These are phyloP conservation scores for Grammothele lineata DNA, from an alignment of 768 basidiomycete genomes.

Conservation along the genomic window DNA sequence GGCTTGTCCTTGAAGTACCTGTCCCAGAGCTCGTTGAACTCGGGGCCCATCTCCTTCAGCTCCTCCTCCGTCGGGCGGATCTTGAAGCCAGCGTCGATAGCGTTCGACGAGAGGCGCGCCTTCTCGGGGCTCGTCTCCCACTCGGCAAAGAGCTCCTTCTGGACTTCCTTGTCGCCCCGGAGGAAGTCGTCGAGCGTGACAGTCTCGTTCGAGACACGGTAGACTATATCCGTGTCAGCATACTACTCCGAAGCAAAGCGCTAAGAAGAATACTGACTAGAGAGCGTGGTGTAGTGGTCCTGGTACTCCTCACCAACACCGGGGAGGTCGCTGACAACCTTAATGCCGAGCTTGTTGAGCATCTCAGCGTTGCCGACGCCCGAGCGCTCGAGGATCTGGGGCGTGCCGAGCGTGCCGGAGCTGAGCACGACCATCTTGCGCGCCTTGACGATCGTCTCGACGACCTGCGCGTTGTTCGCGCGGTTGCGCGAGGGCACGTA, in stretches of 20 bases:
- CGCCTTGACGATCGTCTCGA: constrained; percentile 62
- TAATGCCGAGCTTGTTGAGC: constrained; percentile 53
- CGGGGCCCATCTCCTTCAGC: constrained; percentile 74
- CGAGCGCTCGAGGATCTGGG: constrained; percentile 69
- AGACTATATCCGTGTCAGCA: constrained; percentile 38
- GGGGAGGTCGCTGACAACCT: constrained; percentile 64
- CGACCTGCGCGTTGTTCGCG: constrained; percentile 42
- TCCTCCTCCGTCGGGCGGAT: constrained; percentile 68
- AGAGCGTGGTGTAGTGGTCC: constrained; percentile 70
- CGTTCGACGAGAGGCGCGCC: constrained; percentile 64
- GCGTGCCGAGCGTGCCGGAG: constrained; percentile 65
- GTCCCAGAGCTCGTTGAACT: constrained; percentile 66
- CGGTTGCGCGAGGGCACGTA: constrained; percentile 65
- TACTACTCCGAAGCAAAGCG: too few relatives aligned
- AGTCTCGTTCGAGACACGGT: constrained; percentile 62
- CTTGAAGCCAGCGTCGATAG: constrained; percentile 76
- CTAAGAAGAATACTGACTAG: constrained; percentile 37
- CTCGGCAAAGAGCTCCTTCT: constrained; percentile 56
- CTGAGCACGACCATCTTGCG: constrained; percentile 65
- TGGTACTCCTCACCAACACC: constrained; percentile 74
- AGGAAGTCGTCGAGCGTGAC: constrained; percentile 65
- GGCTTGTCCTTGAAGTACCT: constrained; percentile 76
- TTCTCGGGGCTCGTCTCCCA: constrained; percentile 68
- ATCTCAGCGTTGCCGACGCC: constrained; percentile 56
- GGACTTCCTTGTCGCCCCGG: constrained; percentile 56